These are phyloP conservation scores for Lepraria neglecta DNA, from an alignment of 495 filamentous ascomycete species.

Conservation along the genomic window DNA sequence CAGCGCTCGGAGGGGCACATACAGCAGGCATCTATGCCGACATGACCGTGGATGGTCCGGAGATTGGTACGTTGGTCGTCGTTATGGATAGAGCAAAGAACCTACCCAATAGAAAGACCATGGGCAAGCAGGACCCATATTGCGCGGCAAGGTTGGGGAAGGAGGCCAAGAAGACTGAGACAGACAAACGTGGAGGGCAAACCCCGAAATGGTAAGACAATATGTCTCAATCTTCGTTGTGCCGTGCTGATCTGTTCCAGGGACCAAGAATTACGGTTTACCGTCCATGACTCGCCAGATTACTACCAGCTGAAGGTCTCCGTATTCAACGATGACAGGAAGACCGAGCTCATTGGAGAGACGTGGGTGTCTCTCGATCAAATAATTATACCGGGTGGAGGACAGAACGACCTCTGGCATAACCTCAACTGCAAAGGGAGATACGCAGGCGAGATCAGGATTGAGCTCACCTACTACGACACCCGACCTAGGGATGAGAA, in stretches of 20 bases:
- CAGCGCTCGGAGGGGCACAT: slow-evolving; percentile 47
- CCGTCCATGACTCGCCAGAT: slow-evolving; percentile 91
- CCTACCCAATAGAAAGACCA: slow-evolving; percentile 88
- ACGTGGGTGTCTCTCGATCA: slow-evolving; percentile 75
- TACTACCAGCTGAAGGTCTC: slow-evolving; percentile 92
- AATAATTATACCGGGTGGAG: slow-evolving; percentile 77
- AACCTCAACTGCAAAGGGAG: slow-evolving; percentile 77
- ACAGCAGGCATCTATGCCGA: slow-evolving; percentile 94
- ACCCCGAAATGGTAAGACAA: slow-evolving; percentile 80
- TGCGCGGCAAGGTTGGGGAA: slow-evolving; percentile 91
- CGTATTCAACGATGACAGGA: slow-evolving; percentile 96
- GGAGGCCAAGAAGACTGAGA: slow-evolving; percentile 95
- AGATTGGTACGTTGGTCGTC: slow-evolving; percentile 87
- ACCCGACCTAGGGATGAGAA: slow-evolving; percentile 70
- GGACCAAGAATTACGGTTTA: slow-evolving; percentile 96
- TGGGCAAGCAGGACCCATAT: slow-evolving; percentile 98
- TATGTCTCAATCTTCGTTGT: neutral
- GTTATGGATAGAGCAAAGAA: slow-evolving; percentile 94
- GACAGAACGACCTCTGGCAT: slow-evolving; percentile 91
- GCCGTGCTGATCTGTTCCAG: slow-evolving; percentile 40
- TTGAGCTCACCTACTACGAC: slow-evolving; percentile 96
- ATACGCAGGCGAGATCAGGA: slow-evolving; percentile 89
- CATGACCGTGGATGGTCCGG: slow-evolving; percentile 88
- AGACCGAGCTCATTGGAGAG: slow-evolving; percentile 91
- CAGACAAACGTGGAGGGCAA: slow-evolving; percentile 89